phyloP scores from a whole-genome alignment of 2,329 filamentous ascomycete genomes.

The Cercospora citrullina region DNA sequence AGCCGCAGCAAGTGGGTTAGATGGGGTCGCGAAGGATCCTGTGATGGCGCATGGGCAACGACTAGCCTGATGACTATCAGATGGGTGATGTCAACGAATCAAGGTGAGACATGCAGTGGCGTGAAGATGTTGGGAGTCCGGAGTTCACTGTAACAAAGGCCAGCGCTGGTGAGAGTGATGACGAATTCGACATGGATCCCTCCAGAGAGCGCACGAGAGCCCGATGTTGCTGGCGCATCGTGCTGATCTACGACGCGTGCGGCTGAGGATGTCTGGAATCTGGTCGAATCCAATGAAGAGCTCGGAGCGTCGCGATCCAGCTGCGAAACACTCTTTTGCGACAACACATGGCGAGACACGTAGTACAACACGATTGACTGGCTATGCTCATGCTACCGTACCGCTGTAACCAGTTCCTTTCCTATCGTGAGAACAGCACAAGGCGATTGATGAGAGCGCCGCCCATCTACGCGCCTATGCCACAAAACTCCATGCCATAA shows the following conservation, averaged over 20 bases:
- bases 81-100: background rate
- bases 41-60: background rate
- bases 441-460: conserved; percentile 7
- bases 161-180: background rate
- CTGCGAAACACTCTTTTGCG: background rate
- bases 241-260: background rate
- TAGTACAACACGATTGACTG: conserved; percentile 10
- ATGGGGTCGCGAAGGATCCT: background rate
- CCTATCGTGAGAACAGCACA: conserved; percentile 12
- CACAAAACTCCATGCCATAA: conserved; percentile 16
- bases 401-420: conserved; percentile 16
- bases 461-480: conserved; percentile 1
- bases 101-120: background rate
- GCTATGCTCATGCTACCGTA: conserved; percentile 26
- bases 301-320: background rate
- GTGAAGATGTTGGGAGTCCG: background rate
- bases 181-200: background rate
- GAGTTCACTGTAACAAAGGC: background rate
- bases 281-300: conserved; percentile 5
- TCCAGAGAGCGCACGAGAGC: background rate
- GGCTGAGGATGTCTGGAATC: conserved; percentile 1
- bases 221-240: background rate
- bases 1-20: background rate
- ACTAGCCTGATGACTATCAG: background rate
- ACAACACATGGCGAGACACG: background rate